Evolutionary conservation across 345 rosid species (phyloP).

Genomic region (Odontarrhena argentea): DNA sequence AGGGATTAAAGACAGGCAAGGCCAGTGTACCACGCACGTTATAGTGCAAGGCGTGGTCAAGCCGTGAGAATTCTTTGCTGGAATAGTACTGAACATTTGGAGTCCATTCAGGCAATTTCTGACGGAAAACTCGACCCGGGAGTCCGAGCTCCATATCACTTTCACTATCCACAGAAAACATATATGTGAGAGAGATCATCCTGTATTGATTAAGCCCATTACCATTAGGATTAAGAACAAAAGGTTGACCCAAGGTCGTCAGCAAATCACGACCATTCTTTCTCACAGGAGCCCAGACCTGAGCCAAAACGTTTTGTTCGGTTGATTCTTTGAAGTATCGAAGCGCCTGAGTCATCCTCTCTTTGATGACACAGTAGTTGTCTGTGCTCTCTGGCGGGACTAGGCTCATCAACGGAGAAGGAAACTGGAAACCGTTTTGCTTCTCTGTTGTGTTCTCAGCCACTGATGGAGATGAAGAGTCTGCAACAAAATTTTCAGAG

Average conservation of each 20-base stretch:
- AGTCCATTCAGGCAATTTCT: slow-evolving; percentile 90
- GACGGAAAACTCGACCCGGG: slow-evolving; percentile 90
- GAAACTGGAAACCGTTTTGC: slow-evolving; percentile 46
- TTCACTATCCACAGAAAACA: slow-evolving; percentile 82
- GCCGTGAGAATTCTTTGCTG: slow-evolving; percentile 75
- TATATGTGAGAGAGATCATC: slow-evolving; percentile 77
- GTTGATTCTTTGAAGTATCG: slow-evolving; percentile 84
- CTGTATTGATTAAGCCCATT: slow-evolving; percentile 83
- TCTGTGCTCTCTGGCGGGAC: slow-evolving; percentile 61
- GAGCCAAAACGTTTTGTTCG: slow-evolving; percentile 85
- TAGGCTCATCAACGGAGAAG: slow-evolving; percentile 61
- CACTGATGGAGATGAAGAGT: slow-evolving; percentile 45
- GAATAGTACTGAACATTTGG: slow-evolving; percentile 93
- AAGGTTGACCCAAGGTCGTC: slow-evolving; percentile 92
- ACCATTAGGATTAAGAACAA: slow-evolving; percentile 74
- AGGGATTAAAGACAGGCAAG: slow-evolving; percentile 82
- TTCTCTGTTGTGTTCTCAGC: slow-evolving; percentile 48
- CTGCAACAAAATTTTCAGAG: slow-evolving; percentile 39
- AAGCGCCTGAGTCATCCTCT: slow-evolving; percentile 88
- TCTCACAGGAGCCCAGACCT: slow-evolving; percentile 91
- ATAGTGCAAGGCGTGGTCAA: slow-evolving; percentile 68
- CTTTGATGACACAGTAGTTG: slow-evolving; percentile 66
- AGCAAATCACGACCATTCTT: slow-evolving; percentile 58
- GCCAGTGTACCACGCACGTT: slow-evolving; percentile 88
- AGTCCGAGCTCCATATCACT: slow-evolving; percentile 77